phyloP scores from a whole-genome alignment of 805 yeast species.

The Spathaspora girioi region DNA sequence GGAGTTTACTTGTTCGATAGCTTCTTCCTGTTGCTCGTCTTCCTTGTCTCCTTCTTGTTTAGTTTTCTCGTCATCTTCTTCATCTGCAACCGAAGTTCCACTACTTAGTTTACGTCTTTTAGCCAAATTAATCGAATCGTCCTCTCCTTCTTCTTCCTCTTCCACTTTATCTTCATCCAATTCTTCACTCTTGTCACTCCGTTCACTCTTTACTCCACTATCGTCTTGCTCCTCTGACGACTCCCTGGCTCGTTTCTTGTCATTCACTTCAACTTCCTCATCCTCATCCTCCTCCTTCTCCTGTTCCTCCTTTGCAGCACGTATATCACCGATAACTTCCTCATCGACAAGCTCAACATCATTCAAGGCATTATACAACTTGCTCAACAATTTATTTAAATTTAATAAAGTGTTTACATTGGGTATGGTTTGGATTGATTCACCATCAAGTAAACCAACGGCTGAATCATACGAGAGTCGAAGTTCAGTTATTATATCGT shows the following conservation, averaged over 20 bases:
- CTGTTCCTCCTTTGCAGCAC: constrained; percentile 8
- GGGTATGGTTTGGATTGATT: constrained; percentile 39
- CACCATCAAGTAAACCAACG: constrained; percentile 61
- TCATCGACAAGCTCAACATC: constrained; percentile 29
- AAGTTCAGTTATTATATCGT: constrained; percentile 50
- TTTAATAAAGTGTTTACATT: constrained; percentile 43
- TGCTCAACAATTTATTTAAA: constrained; percentile 40
- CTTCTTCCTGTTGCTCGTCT: constrained; percentile 7
- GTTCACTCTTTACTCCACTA: too few relatives aligned
- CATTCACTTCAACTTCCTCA: neutral
- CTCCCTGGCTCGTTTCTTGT: constrained; percentile 1
- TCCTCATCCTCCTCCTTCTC: constrained; percentile 4
- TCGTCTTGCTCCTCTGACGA: neutral
- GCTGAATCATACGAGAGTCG: constrained; percentile 55
- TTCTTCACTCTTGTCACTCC: constrained; percentile 5
- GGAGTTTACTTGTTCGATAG: constrained; percentile 15
- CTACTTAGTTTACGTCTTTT: constrained; percentile 3
- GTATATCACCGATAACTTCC: constrained; percentile 19
- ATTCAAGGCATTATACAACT: constrained; percentile 36
- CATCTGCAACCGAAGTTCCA: neutral
- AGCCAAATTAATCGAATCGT: constrained; percentile 1
- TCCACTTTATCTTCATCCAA: constrained; percentile 3
- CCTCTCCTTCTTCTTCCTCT: constrained; percentile 5
- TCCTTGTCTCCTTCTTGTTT: constrained; percentile 12
- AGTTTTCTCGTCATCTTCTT: constrained; percentile 6